phyloP scores from a whole-genome alignment of 306 rosid species.

The Abrus precatorius region DNA sequence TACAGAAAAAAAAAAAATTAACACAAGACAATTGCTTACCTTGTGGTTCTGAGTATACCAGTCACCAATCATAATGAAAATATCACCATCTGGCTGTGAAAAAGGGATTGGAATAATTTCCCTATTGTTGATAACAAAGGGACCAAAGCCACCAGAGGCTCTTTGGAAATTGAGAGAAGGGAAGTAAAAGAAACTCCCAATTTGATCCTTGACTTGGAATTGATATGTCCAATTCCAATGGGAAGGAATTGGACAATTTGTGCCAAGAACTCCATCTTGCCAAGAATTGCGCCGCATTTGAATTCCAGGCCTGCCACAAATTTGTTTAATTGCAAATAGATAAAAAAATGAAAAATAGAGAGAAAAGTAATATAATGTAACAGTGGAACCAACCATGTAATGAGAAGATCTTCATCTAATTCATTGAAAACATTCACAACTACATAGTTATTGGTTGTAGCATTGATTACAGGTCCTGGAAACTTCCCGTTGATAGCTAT shows the following conservation, averaged over 20 bases:
- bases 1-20: slow-evolving; percentile 2
- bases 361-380: not conserved
- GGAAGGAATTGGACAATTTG: slow-evolving; percentile 93
- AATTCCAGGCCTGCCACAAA: slow-evolving; percentile 74
- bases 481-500: slow-evolving; percentile 75
- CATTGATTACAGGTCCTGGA: slow-evolving; percentile 83
- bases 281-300: slow-evolving; percentile 85
- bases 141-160: slow-evolving; percentile 94
- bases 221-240: slow-evolving; percentile 91
- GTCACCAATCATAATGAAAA: slow-evolving; percentile 78
- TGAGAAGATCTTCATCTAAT: slow-evolving; percentile 76
- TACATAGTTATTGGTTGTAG: slow-evolving; percentile 81
- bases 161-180: slow-evolving; percentile 84
- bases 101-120: slow-evolving; percentile 70
- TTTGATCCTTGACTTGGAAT: slow-evolving; percentile 97
- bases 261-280: slow-evolving; percentile 92
- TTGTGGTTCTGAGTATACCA: slow-evolving; percentile 76
- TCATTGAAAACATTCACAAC: slow-evolving; percentile 71
- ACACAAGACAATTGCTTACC: slow-evolving; percentile 57
- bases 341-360: not conserved
- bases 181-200: slow-evolving; percentile 91
- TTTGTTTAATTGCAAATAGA: slow-evolving; percentile 17
- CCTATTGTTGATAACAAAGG: slow-evolving; percentile 73
- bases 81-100: slow-evolving; percentile 76
- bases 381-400: slow-evolving; percentile 73